Evolutionary conservation across 371 early-diverging fungal genomes (phyloP), one percentile per base, ranked within the genome.

Genomic region (Saksenaea oblongispora): DNA sequence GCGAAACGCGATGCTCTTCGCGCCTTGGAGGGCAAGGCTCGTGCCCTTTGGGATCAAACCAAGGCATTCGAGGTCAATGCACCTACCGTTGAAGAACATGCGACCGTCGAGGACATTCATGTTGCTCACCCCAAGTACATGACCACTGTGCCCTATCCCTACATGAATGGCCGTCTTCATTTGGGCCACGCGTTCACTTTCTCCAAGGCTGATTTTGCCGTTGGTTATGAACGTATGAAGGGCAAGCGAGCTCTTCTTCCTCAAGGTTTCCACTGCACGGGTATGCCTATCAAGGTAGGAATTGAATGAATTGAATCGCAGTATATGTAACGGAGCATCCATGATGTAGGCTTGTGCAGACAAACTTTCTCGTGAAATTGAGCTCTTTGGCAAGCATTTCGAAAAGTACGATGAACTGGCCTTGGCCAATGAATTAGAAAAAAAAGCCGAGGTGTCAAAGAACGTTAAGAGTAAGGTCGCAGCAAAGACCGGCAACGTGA

Each of bases 161-260:
- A 99, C 84, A 95, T 99, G 99, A 99, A 99, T 78, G 99, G 99
- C 53, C 89, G 93, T 70, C 85, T 99, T 42, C 99, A 99, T 77
- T 80, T 99, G 67, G 99, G 99, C 26, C 99, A 99, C 81, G 90
- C 97, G 51, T 99, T 99, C 79, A 92, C 98, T 1, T 74, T 99
- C 60, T 94, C 97, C 57, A 99, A 99, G 80, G 88, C 92, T 59
- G 99, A 99, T 71, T 99, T 99, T 76, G 91, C 95, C 18, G 84
- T 89, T 11, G 95, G 98, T 47, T 99, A 93, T 78, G 92, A 97
- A 67, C 89, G 96, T 66, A 77, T 99, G 74, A 85, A 94, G 80
- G 99, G 99, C 54, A 98, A 95, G 80, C 88, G 92, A 56, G 95
- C 92, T 53, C 86, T 99, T 61, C 96, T 99, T 64, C 99, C 99